phyloP scores from a whole-genome alignment of 345 rosid species.

The Hibiscus tridactylites region DNA sequence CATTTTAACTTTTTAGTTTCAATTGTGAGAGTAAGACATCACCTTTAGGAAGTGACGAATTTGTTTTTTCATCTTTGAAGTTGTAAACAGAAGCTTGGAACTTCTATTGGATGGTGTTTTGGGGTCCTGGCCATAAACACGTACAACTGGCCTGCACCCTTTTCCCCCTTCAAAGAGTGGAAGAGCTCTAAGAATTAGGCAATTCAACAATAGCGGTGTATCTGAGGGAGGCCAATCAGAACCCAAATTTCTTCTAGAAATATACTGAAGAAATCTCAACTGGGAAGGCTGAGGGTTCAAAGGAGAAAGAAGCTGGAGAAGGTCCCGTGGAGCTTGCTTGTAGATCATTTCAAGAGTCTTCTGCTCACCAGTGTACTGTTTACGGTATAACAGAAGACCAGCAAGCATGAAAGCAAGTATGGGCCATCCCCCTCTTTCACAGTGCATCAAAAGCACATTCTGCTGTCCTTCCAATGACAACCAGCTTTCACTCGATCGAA shows the following conservation, averaged over 20 bases:
- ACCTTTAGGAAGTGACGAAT: conserved; percentile 68
- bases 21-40: conserved; percentile 14
- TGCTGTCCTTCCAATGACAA: conserved; percentile 87
- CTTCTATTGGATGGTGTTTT: conserved; percentile 66
- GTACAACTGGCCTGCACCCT: conserved; percentile 82
- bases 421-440: conserved; percentile 98
- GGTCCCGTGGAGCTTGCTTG: conserved; percentile 95
- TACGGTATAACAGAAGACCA: conserved; percentile 73
- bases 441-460: conserved; percentile 89
- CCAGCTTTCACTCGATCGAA: conserved; percentile 94
- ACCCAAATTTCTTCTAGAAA: conserved; percentile 80
- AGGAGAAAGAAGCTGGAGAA: conserved; percentile 74
- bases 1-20: conserved; percentile 11
- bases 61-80: conserved; percentile 54
- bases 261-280: conserved; percentile 93
- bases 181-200: conserved; percentile 73
- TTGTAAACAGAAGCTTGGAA: conserved; percentile 80
- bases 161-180: conserved; percentile 66
- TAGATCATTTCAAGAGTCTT: conserved; percentile 98
- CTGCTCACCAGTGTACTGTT: conserved; percentile 87
- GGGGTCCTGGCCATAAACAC: conserved; percentile 85
- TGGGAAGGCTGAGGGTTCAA: conserved; percentile 94
- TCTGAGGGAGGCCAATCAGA: conserved; percentile 97
- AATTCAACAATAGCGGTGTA: conserved; percentile 77
- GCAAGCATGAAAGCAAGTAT: conserved; percentile 96